phyloP scores from a whole-genome alignment of 768 basidiomycete species.

The Mycena galopus region DNA sequence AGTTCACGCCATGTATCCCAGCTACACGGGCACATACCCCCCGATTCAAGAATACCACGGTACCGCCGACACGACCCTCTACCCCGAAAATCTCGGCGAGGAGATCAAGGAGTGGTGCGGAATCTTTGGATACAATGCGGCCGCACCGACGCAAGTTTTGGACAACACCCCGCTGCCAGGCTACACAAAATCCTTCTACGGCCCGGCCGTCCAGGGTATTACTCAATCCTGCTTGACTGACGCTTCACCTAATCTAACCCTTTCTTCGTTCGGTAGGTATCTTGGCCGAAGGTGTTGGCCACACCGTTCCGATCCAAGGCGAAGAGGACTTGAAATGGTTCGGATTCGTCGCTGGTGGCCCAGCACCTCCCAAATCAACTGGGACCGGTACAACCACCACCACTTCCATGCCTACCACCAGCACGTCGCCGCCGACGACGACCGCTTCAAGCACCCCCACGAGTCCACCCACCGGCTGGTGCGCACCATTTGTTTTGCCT shows the following conservation, averaged over 20 bases:
- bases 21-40: conserved; percentile 64
- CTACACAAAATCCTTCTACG: conserved; percentile 64
- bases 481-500: no score
- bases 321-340: conserved; percentile 63
- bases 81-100: conserved; percentile 63
- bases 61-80: conserved; percentile 64
- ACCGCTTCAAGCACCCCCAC: background rate
- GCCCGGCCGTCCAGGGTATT: conserved; percentile 59
- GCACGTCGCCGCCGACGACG: background rate
- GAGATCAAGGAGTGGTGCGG: conserved; percentile 70
- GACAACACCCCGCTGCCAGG: conserved; percentile 57
- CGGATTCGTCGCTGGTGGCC: conserved; percentile 53
- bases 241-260: background rate
- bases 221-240: no score
- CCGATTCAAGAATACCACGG: conserved; percentile 70
- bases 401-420: background rate
- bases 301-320: conserved; percentile 65
- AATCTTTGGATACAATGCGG: conserved; percentile 60
- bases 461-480: background rate
- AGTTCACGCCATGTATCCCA: conserved; percentile 62
- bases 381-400: background rate
- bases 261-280: conserved; percentile 44
- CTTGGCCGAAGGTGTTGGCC: conserved; percentile 61
- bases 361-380: conserved; percentile 1
- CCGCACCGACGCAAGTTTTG: conserved; percentile 48